phyloP scores from a whole-genome alignment of 208 protist species.

The Balamuthia mandrillaris region DNA sequence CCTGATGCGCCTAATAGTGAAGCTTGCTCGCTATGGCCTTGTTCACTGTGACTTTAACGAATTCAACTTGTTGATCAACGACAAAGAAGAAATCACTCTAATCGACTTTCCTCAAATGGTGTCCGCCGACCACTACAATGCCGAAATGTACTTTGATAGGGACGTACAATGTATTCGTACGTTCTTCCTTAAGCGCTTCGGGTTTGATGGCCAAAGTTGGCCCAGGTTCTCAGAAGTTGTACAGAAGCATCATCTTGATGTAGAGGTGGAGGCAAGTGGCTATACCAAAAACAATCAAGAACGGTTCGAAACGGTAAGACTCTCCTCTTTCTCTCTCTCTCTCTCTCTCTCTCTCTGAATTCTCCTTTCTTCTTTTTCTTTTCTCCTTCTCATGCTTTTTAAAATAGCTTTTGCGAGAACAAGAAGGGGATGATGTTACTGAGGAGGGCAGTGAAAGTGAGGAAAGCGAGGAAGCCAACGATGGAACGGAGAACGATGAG shows the following conservation, averaged over 20 bases:
- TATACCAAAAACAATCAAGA: constrained; percentile 8
- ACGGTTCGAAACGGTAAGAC: neutral
- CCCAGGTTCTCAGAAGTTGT: constrained; percentile 54
- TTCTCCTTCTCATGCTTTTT: neutral
- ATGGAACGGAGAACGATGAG: neutral
- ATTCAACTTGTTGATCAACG: constrained; percentile 96
- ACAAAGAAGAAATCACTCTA: constrained; percentile 85
- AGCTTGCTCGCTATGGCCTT: constrained; percentile 88
- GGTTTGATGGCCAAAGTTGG: constrained; percentile 62
- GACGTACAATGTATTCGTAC: constrained; percentile 93
- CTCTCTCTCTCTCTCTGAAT: neutral
- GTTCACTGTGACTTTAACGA: constrained; percentile 99
- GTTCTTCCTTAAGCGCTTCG: constrained; percentile 91
- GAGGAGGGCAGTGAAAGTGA: neutral
- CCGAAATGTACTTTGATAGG: constrained; percentile 88
- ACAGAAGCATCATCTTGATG: neutral
- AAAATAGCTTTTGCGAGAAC: neutral
- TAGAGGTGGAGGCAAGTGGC: neutral
- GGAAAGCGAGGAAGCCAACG: neutral
- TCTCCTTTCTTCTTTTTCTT: neutral
- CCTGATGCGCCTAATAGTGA: constrained; percentile 87
- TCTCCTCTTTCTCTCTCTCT: neutral
- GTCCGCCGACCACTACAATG: constrained; percentile 91
- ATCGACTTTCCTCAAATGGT: constrained; percentile 99
- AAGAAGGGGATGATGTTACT: neutral